These are phyloP conservation scores for Hirsutella thompsonii DNA, from an alignment of 2,329 filamentous ascomycete species.

Conservation along the genomic window DNA sequence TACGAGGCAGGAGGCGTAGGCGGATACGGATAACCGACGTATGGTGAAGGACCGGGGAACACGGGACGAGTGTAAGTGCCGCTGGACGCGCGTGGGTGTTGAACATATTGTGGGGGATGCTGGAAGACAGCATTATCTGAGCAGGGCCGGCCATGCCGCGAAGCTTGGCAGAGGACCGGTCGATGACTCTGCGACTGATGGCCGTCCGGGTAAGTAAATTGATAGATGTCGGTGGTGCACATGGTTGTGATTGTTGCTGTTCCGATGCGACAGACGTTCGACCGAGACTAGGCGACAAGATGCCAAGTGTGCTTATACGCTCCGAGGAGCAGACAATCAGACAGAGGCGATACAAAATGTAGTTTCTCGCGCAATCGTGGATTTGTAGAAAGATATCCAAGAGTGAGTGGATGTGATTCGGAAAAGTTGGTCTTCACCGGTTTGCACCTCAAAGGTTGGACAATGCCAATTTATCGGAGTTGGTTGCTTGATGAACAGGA, in stretches of 20 bases:
- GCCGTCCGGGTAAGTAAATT: constrained; percentile 33
- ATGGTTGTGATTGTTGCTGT: constrained; percentile 17
- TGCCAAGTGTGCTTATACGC: background rate
- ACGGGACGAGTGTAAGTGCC: constrained; percentile 9
- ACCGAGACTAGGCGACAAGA: background rate
- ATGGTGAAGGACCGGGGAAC: constrained; percentile 9
- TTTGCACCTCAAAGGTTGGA: no score
- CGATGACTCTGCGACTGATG: constrained; percentile 19
- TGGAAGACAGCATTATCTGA: constrained; percentile 24
- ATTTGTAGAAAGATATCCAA: no score
- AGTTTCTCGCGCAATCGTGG: no score
- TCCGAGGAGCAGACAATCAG: background rate
- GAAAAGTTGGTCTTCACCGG: no score
- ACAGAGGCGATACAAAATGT: no score
- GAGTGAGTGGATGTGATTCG: no score
- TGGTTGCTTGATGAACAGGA: no score
- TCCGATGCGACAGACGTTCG: background rate
- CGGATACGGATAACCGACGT: constrained; percentile 16
- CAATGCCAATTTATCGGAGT: no score
- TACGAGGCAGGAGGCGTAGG: constrained; percentile 23
- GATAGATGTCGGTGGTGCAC: constrained; percentile 35
- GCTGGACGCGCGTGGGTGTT: constrained; percentile 7
- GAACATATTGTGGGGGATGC: constrained; percentile 22
- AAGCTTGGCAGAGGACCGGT: constrained; percentile 23
- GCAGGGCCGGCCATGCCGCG: constrained; percentile 28